These are phyloP conservation scores for Aureobasidium sp. DNA, from an alignment of 2,329 filamentous ascomycete genomes.

Conservation along the genomic window DNA sequence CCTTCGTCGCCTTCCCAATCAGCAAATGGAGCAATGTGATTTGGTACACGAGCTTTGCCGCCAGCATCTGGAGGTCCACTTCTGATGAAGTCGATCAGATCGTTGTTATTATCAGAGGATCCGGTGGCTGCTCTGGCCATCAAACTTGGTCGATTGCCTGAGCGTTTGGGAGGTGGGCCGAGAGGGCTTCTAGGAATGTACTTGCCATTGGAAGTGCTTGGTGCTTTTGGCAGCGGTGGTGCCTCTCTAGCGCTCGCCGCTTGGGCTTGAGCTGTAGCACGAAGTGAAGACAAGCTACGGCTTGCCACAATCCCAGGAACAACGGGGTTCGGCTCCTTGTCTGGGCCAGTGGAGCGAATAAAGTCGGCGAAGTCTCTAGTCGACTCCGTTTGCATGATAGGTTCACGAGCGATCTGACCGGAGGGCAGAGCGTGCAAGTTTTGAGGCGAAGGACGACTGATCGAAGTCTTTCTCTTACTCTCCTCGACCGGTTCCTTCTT, in stretches of 20 bases:
- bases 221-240: slow-evolving; percentile 10
- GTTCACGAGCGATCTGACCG: slow-evolving; percentile 57
- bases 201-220: slow-evolving; percentile 13
- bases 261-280: slow-evolving; percentile 13
- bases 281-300: slow-evolving; percentile 12
- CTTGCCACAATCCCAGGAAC: slow-evolving; percentile 17
- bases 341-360: slow-evolving; percentile 74
- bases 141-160: slow-evolving; percentile 15
- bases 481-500: slow-evolving; percentile 8
- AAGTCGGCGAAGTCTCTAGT: slow-evolving; percentile 82
- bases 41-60: slow-evolving; percentile 22
- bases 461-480: slow-evolving; percentile 19
- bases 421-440: slow-evolving; percentile 29
- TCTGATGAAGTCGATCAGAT: slow-evolving; percentile 92
- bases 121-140: slow-evolving; percentile 50
- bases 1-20: background rate
- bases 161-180: background rate
- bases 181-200: slow-evolving; percentile 14
- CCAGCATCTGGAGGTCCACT: slow-evolving; percentile 61
- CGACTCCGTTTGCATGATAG: slow-evolving; percentile 63
- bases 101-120: slow-evolving; percentile 61
- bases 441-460: slow-evolving; percentile 27
- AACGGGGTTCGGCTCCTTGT: slow-evolving; percentile 23
- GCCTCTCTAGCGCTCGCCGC: background rate
- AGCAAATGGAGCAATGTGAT: slow-evolving; percentile 15